phyloP scores from a whole-genome alignment of 257 asterid genomes.

The Przewalskia tangutica region DNA sequence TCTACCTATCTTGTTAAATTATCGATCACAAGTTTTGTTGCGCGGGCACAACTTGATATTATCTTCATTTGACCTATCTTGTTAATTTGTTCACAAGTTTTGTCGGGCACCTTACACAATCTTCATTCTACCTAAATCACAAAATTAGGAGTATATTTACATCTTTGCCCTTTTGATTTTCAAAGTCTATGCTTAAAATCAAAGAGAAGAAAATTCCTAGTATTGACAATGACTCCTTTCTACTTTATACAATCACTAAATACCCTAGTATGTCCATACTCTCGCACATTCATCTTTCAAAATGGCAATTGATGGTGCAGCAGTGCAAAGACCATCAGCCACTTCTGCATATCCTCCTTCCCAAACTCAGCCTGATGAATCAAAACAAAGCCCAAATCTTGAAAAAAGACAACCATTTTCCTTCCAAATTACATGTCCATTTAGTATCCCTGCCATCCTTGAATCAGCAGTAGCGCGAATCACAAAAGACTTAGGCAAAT shows the following conservation, averaged over 20 bases:
- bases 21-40: too few relatives aligned
- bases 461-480: slow-evolving; percentile 52
- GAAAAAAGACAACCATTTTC: slow-evolving; percentile 10
- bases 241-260: neutral
- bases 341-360: slow-evolving; percentile 11
- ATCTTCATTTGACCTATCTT: too few relatives aligned
- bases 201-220: neutral
- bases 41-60: too few relatives aligned
- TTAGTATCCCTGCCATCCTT: slow-evolving; percentile 45
- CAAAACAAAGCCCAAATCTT: slow-evolving; percentile 7
- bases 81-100: too few relatives aligned
- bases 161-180: too few relatives aligned
- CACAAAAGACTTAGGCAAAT: slow-evolving; percentile 25
- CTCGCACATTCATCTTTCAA: neutral
- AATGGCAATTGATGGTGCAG: slow-evolving; percentile 38
- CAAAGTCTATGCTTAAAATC: neutral
- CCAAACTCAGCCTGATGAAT: neutral
- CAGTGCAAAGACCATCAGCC: slow-evolving; percentile 38
- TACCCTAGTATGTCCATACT: neutral
- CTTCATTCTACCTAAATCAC: too few relatives aligned
- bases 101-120: too few relatives aligned
- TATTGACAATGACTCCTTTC: neutral
- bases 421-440: slow-evolving; percentile 32
- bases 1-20: too few relatives aligned
- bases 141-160: too few relatives aligned